A percentile compares a stretch with the other conserved stretches of the same genome.
These are phyloP conservation scores for Quercus lobata DNA, from an alignment of 331 rosid genomes.

Conservation along the genomic window DNA sequence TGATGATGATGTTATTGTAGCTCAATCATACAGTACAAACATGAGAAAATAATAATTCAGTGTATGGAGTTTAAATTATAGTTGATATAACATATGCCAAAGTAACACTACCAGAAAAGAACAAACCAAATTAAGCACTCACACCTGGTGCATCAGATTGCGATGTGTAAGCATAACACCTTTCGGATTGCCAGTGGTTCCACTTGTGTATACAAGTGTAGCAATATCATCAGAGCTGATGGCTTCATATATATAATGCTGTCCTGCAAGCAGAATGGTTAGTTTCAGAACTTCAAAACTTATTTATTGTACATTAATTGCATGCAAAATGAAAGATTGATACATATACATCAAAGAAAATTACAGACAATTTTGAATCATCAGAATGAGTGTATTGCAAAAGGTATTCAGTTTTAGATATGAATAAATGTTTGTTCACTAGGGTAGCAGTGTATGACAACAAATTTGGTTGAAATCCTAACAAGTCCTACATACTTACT, in stretches of 20 bases:
- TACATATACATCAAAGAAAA: neutral
- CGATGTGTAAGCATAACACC: slow-evolving; percentile 92
- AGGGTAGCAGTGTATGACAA: neutral
- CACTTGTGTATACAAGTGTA: slow-evolving; percentile 88
- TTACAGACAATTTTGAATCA: neutral
- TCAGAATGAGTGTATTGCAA: neutral
- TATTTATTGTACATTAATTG: neutral
- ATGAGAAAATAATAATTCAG: neutral
- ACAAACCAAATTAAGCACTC: slow-evolving; percentile 17
- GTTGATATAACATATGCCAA: neutral
- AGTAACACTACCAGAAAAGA: slow-evolving; percentile 9
- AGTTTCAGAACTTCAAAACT: slow-evolving; percentile 18
- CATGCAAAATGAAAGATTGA: neutral
- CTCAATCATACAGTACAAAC: neutral
- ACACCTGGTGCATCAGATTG: slow-evolving; percentile 94
- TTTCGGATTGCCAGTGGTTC: slow-evolving; percentile 93
- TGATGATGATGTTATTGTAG: neutral
- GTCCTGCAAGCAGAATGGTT: slow-evolving; percentile 45
- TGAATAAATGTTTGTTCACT: neutral
- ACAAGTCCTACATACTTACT: neutral
- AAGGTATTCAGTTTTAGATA: neutral
- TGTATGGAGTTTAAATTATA: neutral
- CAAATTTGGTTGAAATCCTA: neutral
- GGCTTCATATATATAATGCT: slow-evolving; percentile 47
- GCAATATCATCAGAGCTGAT: slow-evolving; percentile 76